Base-by-base conservation (phyloP, 768 basidiomycete species). In the Boletus patriciae region DNA sequence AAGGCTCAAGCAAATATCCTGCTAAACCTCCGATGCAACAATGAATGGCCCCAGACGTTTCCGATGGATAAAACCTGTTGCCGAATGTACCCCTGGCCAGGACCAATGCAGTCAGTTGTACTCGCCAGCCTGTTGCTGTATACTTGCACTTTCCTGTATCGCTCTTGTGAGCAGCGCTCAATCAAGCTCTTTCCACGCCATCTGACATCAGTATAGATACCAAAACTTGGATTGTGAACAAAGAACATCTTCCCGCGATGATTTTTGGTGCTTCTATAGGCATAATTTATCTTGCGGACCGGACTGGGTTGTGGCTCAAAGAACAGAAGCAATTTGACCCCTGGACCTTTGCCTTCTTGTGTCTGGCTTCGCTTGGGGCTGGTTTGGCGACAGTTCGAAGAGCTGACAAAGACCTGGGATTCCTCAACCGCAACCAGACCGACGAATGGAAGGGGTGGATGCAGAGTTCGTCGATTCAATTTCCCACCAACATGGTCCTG, bases 361-460 rank as follows among this genome's bases (percentile, higher is more conserved):
- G 73, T 62, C 19, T 88, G n/a, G 61, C 72, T 23, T 73, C 78
- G 27, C 73, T 94, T 27, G 74, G 62, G 10, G 71, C 78, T 19
- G 94, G 93, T 5, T 63, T 92, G 45, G 72, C 70, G 11, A 90
- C 86, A 1, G 72, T 91, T 60, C 86, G 84, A 67, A 81, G 81
- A 19, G 80, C 80, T 18, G 91, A 92, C 61, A 92, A 88, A 65
- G 92, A 97, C 66, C 73, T 89, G 50, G 94, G 94, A 0, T 92
- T 94, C 73, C 76, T 97, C 63, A 95, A 93, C 66, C 81, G 94
- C 55, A 91, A 94, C 48, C 92, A 96, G 71, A 96, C 93, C 1
- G 92, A 97, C 62, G 94, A 97, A 73, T 97, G 94, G 94, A 96
- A 96, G 72, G 94, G 94, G 4, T 97, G 94, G 94, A 97, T 97